These are phyloP conservation scores for Heliamphora exappendiculata DNA, from an alignment of 148 eudicot species.

Conservation along the genomic window DNA sequence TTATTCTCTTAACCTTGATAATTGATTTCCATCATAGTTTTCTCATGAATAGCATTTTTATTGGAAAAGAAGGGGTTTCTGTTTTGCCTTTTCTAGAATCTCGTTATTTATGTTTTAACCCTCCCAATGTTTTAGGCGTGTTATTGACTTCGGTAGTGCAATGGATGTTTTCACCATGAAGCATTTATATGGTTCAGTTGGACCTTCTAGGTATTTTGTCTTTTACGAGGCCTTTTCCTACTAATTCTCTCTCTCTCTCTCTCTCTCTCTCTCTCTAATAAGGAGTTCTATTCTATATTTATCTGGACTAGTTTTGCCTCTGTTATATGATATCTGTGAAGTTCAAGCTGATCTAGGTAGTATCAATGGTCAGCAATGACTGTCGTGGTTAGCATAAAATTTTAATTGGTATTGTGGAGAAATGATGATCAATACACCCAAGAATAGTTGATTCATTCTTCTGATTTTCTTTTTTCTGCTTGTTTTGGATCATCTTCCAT, in stretches of 20 bases:
- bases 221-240: background rate
- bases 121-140: conserved; percentile 53
- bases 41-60: background rate
- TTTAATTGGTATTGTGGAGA: background rate
- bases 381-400: background rate
- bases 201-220: conserved; percentile 74
- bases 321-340: background rate
- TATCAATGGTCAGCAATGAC: background rate
- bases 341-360: background rate
- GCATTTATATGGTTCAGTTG: conserved; percentile 67
- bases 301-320: conserved; percentile 2
- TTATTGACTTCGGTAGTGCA: conserved; percentile 97
- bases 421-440: no score
- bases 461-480: background rate
- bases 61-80: background rate
- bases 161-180: conserved; percentile 69
- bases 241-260: background rate
- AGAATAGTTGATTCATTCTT: background rate
- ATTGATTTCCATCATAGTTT: background rate
- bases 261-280: background rate
- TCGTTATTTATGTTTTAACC: conserved; percentile 6
- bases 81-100: background rate
- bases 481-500: background rate
- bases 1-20: background rate
- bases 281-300: background rate